Conservation (phyloP, 2,329 filamentous ascomycete species). For the Blumeria hordei region DNA sequence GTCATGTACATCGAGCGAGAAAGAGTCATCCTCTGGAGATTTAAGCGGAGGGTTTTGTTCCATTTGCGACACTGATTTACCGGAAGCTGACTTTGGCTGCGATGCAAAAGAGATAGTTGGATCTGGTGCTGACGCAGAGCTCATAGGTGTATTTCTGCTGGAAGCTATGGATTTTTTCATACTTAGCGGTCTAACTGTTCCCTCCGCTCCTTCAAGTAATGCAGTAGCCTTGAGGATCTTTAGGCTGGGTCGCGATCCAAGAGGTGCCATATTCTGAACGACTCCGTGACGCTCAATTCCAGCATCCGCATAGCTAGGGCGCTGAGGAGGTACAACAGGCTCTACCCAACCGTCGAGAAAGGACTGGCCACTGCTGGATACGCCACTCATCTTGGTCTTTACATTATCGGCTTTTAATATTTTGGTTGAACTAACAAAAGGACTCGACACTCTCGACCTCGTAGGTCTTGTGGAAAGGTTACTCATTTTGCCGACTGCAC, state of each 20-base stretch:
- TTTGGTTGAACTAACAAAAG: conserved; percentile 5
- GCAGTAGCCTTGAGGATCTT: conserved; percentile 27
- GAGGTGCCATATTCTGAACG: conserved; percentile 59
- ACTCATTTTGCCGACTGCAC: neutral
- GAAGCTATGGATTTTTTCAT: neutral
- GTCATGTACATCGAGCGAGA: conserved; percentile 3
- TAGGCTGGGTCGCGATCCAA: conserved; percentile 45
- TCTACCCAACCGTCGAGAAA: conserved; percentile 26
- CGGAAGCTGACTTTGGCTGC: neutral
- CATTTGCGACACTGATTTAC: neutral
- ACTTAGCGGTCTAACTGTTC: neutral
- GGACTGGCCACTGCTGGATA: conserved; percentile 4
- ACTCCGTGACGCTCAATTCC: conserved; percentile 53
- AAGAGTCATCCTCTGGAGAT: neutral
- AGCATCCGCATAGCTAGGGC: conserved; percentile 50
- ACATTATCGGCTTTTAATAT: conserved; percentile 1
- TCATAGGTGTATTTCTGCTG: conserved; percentile 8
- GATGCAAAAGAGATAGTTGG: conserved; percentile 1
- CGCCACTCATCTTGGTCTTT: conserved; percentile 3
- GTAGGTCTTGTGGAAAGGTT: conserved; percentile 7
- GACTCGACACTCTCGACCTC: conserved; percentile 12
- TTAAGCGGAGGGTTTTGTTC: conserved; percentile 1
- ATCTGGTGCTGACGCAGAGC: conserved; percentile 9
- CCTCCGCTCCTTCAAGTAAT: conserved; percentile 4
- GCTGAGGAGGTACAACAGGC: conserved; percentile 26